Conservation (phyloP, 352 stramenopile genomes). For the Phytophthora podocarpi region DNA sequence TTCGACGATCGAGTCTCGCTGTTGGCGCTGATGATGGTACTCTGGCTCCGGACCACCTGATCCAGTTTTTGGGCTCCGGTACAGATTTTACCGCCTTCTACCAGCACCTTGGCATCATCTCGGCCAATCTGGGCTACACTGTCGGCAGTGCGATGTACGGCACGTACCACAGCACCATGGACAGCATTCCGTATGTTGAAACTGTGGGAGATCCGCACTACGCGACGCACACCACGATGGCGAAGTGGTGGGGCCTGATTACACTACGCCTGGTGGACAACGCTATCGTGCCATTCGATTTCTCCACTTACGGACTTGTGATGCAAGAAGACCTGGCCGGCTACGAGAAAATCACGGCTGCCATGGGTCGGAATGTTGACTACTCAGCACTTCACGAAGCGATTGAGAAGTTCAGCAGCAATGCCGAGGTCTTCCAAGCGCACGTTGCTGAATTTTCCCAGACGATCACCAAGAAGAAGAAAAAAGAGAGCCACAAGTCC, state of each 20-base stretch:
- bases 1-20: conserved; percentile 13
- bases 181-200: conserved; percentile 78
- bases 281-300: conserved; percentile 69
- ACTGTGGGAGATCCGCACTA: conserved; percentile 66
- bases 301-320: conserved; percentile 64
- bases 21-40: conserved; percentile 30
- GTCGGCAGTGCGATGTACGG: conserved; percentile 48
- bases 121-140: conserved; percentile 41
- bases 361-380: conserved; percentile 32
- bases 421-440: conserved; percentile 32
- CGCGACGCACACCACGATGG: conserved; percentile 49
- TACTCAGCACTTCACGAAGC: conserved; percentile 40
- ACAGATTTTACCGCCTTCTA: conserved; percentile 87
- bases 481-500: conserved; percentile 8
- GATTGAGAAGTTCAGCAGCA: conserved; percentile 46
- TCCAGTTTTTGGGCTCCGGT: conserved; percentile 66
- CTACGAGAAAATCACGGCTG: conserved; percentile 32
- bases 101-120: conserved; percentile 86
- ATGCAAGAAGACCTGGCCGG: conserved; percentile 53
- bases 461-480: conserved; percentile 3
- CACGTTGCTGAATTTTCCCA: conserved; percentile 8
- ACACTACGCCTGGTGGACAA: conserved; percentile 60
- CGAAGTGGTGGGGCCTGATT: conserved; percentile 69
- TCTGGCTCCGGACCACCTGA: conserved; percentile 51
- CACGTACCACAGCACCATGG: conserved; percentile 88